Base-by-base conservation (phyloP, 495 filamentous ascomycete genomes). In the Daldinia grandis region DNA sequence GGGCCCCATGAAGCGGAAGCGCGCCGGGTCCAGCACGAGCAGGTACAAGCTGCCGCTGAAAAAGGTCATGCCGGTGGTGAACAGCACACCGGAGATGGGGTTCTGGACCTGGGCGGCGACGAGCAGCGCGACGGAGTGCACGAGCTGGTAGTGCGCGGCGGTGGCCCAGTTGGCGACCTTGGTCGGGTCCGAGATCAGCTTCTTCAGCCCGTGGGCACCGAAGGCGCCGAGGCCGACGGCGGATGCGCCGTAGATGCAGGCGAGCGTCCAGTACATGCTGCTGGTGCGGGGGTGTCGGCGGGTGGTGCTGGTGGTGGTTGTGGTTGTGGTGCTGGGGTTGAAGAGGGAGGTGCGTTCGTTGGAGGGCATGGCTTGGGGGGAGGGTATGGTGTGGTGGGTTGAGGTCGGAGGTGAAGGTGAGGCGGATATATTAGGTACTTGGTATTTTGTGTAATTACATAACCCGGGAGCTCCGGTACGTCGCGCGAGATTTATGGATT, bases 61-160 rank as follows among this genome's bases (percentile, higher is more conserved):
- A 80, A 89, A 81, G 60, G 74, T 83, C 78, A 81, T 88, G 80
- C 78, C 83, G 24, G 81, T 77, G 4, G 83, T 78, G 64, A 84
- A 80, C 44, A 81, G 70, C n/a, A 62, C 51, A 38, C 76, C 73
- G 15, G 82, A 77, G 50, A 80, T 62, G 28, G 80, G 76, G 65
- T 83, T 78, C 24, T 78, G 67, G 31, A 27, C 44, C 49, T 72
- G 75, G 5, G 75, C 68, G 7, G 83, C 80, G 49, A 88, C 70
- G 49, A 89, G 85, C 55, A 90, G 76, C 47, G 81, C 84, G 53
- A 82, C 78, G 35, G 87, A 85, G 78, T 90, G 88, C 57, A 88
- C 74, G 14, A 90, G 78, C 87, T 90, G 87, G 68, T 90, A 90
- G 9, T 89, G 86, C 0, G 87, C 88, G 10, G 86, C 88, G 2